Conservation (phyloP, 2,329 filamentous ascomycete genomes). For the Seiridium unicorne region DNA sequence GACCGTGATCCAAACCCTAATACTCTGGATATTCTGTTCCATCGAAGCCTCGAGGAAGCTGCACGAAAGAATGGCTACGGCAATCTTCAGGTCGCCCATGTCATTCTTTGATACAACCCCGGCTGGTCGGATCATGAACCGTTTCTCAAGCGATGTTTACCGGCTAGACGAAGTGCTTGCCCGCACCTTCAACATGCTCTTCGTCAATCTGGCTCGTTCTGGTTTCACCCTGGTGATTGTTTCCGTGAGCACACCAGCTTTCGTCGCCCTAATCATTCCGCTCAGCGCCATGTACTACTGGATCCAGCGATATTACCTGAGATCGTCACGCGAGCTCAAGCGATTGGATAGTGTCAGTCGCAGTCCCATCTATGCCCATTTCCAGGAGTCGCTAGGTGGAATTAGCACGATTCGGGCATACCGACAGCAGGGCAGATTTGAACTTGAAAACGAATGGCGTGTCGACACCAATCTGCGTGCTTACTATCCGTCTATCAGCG, state of each 20-base stretch:
- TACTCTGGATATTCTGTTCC: slow-evolving; percentile 99
- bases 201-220: slow-evolving; percentile 72
- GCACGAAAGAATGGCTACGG: slow-evolving; percentile 94
- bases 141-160: slow-evolving; percentile 88
- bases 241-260: slow-evolving; percentile 75
- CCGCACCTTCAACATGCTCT: slow-evolving; percentile 96
- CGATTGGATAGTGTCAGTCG: slow-evolving; percentile 91
- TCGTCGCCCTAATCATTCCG: slow-evolving; percentile 78
- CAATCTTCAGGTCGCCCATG: slow-evolving; percentile 97
- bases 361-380: slow-evolving; percentile 96
- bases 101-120: slow-evolving; percentile 98
- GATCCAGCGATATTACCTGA: slow-evolving; percentile 95
- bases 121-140: slow-evolving; percentile 91
- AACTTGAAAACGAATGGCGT: slow-evolving; percentile 94
- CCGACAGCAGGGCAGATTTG: slow-evolving; percentile 82
- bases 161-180: slow-evolving; percentile 89
- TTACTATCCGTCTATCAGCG: slow-evolving; percentile 94
- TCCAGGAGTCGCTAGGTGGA: slow-evolving; percentile 93
- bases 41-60: slow-evolving; percentile 98
- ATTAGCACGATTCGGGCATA: slow-evolving; percentile 96
- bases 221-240: slow-evolving; percentile 87
- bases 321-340: slow-evolving; percentile 95
- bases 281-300: slow-evolving; percentile 80
- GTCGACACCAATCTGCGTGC: slow-evolving; percentile 92
- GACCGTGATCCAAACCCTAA: slow-evolving; percentile 87